Evolutionary conservation across 768 basidiomycete species (phyloP), one percentile per base, ranked within the genome.

Genomic region (Panus rudis): DNA sequence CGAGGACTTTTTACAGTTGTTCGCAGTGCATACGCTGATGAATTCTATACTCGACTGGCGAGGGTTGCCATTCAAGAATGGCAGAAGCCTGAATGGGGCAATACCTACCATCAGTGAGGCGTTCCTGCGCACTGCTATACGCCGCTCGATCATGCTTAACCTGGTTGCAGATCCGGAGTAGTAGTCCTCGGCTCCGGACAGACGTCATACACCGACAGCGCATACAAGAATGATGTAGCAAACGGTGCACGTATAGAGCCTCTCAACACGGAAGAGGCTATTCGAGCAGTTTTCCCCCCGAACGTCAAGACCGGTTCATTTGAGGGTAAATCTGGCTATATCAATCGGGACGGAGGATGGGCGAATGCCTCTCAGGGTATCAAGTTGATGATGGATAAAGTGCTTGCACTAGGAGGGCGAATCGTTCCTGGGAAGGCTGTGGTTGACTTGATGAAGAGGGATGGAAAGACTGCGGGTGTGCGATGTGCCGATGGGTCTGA

Each of bases 311-410:
- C 63, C 3, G 66, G 61, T 6, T 51, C 62, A 12, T 68, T 74
- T 43, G 58, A 65, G 6, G 42, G 61, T 7, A 47, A 56, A 25
- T 50, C 60, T 19, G 88, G 83, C 1, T 93, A 85, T 55, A 51
- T 84, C 34, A 94, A 92, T 54, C 66, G 64, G 6, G 80, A 86
- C 27, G 78, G 84, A 1, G 92, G 92, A 12, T 97, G 92, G 92
- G 89, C 78, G 2, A 70, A 83, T 54, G 89, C 92, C 1, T 68
- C 72, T 1, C 75, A 81, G 55, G 89, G 84, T 3, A 54, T 91
- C 7, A 53, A 61, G 2, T 56, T 71, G 8, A 62, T 87, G 45
- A 72, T 82, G 39, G 56, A 63, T 22, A 73, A 68, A 33, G 79
- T 94, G 4, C 55, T 58, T n/a, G 55, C 66, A 10, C 65, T 79